These are phyloP conservation scores for Cryptococcus neoformans DNA, from an alignment of 1,284 basidiomycete species.

Conservation along the genomic window DNA sequence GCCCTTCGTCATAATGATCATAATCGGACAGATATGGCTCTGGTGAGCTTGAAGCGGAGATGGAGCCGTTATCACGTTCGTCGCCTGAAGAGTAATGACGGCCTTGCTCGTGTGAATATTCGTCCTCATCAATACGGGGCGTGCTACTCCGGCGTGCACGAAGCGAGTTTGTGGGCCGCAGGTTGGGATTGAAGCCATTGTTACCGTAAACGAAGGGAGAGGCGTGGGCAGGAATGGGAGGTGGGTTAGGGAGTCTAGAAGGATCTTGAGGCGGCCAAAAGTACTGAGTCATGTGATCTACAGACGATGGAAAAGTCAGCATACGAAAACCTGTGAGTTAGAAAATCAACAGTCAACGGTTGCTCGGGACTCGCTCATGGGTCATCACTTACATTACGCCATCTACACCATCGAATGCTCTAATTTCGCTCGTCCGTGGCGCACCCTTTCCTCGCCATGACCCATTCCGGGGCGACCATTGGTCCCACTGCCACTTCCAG, in stretches of 20 bases:
- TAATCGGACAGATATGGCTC: slow-evolving; percentile 48
- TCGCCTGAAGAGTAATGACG: slow-evolving; percentile 56
- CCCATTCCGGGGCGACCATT: slow-evolving; percentile 11
- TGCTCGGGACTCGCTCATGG: slow-evolving; percentile 31
- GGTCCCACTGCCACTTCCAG: slow-evolving; percentile 8
- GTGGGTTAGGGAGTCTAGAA: slow-evolving; percentile 33
- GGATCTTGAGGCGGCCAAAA: slow-evolving; percentile 56
- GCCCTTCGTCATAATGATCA: slow-evolving; percentile 49
- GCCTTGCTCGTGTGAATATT: background rate
- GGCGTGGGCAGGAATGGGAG: slow-evolving; percentile 41
- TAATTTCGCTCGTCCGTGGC: background rate
- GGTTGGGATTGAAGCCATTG: slow-evolving; percentile 62
- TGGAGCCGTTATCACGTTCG: slow-evolving; percentile 24
- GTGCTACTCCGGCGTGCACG: slow-evolving; percentile 50
- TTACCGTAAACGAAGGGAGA: slow-evolving; percentile 83
- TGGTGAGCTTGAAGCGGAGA: slow-evolving; percentile 29
- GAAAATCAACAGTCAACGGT: background rate
- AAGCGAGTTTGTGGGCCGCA: slow-evolving; percentile 61
- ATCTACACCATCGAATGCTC: slow-evolving; percentile 22
- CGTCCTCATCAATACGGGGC: background rate
- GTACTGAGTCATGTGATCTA: slow-evolving; percentile 40
- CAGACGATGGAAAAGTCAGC: too few relatives aligned
- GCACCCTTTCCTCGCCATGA: slow-evolving; percentile 7
- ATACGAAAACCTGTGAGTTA: background rate
- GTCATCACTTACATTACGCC: slow-evolving; percentile 7